Evolutionary conservation across 257 asterid species (phyloP).

Genomic region (Solanum chmielewskii): DNA sequence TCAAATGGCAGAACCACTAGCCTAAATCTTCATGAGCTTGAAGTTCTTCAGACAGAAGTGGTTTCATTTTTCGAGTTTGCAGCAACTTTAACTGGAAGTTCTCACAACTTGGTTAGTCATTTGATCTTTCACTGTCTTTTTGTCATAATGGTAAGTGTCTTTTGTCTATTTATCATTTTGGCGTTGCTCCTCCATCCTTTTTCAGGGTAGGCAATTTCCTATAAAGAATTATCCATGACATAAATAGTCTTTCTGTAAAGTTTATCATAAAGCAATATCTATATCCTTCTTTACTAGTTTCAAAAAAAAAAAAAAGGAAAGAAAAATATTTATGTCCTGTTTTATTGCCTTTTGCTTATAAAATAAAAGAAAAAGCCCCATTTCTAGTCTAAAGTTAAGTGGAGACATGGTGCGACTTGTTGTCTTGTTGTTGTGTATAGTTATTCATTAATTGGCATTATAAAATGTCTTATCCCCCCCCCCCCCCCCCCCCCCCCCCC

Average conservation of each 20-base stretch:
- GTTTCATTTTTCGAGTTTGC: constrained; percentile 72
- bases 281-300: neutral
- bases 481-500: neutral
- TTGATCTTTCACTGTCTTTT: constrained; percentile 12
- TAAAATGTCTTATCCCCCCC: neutral
- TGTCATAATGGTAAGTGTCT: neutral
- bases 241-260: neutral
- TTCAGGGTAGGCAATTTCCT: neutral
- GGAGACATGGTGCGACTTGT: neutral
- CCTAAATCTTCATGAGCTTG: constrained; percentile 25
- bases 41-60: constrained; percentile 61
- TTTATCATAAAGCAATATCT: neutral
- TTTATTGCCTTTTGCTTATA: neutral
- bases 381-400: neutral
- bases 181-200: neutral
- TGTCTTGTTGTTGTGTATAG: neutral
- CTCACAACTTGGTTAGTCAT: constrained; percentile 84
- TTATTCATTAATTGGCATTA: neutral
- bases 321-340: neutral
- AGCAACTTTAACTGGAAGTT: constrained; percentile 68
- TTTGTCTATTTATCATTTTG: neutral
- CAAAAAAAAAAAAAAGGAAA: no score
- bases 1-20: constrained; percentile 18
- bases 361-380: neutral
- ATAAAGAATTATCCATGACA: neutral